Evolutionary conservation across 495 filamentous ascomycete species (phyloP).

Genomic region (Penicilliopsis zonata): DNA sequence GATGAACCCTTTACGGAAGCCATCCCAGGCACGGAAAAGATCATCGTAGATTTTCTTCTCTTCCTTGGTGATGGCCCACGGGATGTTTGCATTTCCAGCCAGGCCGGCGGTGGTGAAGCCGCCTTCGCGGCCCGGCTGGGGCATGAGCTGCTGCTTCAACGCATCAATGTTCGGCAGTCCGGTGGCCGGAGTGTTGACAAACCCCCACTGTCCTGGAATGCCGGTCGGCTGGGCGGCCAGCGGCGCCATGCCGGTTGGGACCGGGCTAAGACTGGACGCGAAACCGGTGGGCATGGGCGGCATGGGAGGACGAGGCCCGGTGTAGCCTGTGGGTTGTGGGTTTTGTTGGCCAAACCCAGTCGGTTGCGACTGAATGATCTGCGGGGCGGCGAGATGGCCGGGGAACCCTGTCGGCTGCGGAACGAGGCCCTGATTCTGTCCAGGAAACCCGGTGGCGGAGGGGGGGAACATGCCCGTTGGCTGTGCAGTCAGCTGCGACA

Average conservation of each 20-base stretch:
- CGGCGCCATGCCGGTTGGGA: slow-evolving; percentile 46
- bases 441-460: slow-evolving; percentile 14
- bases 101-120: slow-evolving; percentile 83
- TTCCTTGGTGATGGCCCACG: slow-evolving; percentile 98
- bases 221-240: slow-evolving; percentile 93
- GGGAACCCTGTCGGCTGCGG: slow-evolving; percentile 35
- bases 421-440: slow-evolving; percentile 1
- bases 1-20: slow-evolving; percentile 85
- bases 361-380: slow-evolving; percentile 32
- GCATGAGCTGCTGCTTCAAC: slow-evolving; percentile 95
- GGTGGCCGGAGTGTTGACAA: slow-evolving; percentile 85
- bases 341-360: slow-evolving; percentile 37
- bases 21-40: slow-evolving; percentile 95
- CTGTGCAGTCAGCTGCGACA: slow-evolving; percentile 62
- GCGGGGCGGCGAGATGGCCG: slow-evolving; percentile 24
- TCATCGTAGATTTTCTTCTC: slow-evolving; percentile 97
- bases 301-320: slow-evolving; percentile 76
- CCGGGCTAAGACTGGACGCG: slow-evolving; percentile 52
- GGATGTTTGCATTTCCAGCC: slow-evolving; percentile 86
- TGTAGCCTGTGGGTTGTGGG: slow-evolving; percentile 51
- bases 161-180: slow-evolving; percentile 91
- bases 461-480: slow-evolving; percentile 48
- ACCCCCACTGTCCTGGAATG: slow-evolving; percentile 90
- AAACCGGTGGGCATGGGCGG: slow-evolving; percentile 90
- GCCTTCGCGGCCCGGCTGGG: slow-evolving; percentile 84